Evolutionary conservation across 169 alveolate species (phyloP).

Genomic region (Cryptosporidium sp.): DNA sequence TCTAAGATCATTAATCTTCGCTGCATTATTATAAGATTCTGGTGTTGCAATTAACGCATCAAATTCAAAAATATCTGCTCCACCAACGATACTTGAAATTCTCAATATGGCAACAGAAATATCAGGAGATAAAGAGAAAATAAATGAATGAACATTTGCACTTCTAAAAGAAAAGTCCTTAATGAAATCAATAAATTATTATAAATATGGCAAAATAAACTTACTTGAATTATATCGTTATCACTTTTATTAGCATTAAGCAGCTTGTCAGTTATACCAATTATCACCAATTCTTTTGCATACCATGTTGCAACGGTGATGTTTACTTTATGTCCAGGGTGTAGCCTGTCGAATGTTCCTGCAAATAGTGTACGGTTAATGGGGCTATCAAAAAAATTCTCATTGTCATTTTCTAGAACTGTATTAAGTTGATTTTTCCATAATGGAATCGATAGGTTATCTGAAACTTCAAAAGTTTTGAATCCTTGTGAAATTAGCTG

Average conservation of each 20-base stretch:
- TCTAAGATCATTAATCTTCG: conserved; percentile 55
- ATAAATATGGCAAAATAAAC: background rate
- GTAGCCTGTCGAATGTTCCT: conserved; percentile 82
- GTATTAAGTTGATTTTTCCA: conserved; percentile 32
- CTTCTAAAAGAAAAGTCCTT: conserved; percentile 72
- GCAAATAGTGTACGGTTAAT: conserved; percentile 77
- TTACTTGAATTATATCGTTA: conserved; percentile 59
- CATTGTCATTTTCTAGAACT: background rate
- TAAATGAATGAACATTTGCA: conserved; percentile 58
- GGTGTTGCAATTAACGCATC: conserved; percentile 75
- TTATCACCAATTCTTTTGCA: conserved; percentile 63
- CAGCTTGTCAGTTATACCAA: conserved; percentile 77
- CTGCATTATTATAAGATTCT: conserved; percentile 51
- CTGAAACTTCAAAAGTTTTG: conserved; percentile 7
- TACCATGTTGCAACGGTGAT: conserved; percentile 78
- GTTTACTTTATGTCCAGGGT: conserved; percentile 81
- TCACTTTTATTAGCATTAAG: conserved; percentile 73
- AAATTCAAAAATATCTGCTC: conserved; percentile 73
- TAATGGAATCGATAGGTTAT: conserved; percentile 11
- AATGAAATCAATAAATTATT: background rate
- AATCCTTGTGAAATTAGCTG: conserved; percentile 19
- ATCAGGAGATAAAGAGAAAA: conserved; percentile 57
- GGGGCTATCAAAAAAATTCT: conserved; percentile 25
- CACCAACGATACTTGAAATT: conserved; percentile 63
- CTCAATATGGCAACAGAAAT: conserved; percentile 73